Conservation (phyloP, 345 rosid species). For the Heritiera fomes region DNA sequence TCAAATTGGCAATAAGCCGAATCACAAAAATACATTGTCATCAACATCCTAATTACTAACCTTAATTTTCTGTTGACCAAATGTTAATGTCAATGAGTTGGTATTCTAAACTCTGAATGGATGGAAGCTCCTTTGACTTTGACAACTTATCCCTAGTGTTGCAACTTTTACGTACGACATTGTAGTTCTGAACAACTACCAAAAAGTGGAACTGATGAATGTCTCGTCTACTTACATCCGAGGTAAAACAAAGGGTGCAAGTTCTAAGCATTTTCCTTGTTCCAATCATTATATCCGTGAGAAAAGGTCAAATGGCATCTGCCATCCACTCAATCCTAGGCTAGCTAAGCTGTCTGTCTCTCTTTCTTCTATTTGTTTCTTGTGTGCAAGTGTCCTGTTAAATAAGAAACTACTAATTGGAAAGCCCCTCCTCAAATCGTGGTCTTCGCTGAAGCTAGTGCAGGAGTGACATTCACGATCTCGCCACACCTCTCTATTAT, state of each 20-base stretch:
- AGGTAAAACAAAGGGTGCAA: background rate
- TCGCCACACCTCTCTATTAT: constrained; percentile 22
- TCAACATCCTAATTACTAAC: background rate
- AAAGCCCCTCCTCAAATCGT: constrained; percentile 27
- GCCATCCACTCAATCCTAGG: constrained; percentile 4
- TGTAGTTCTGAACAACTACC: background rate
- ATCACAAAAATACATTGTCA: too few relatives aligned
- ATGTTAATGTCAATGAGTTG: too few relatives aligned
- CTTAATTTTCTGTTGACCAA: background rate
- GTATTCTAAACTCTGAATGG: background rate
- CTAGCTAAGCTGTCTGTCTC: background rate
- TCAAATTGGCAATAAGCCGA: background rate
- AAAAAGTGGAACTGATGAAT: background rate
- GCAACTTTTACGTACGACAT: background rate
- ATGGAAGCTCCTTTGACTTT: background rate
- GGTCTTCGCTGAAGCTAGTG: constrained; percentile 37
- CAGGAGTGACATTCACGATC: constrained; percentile 46
- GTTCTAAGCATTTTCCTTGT: too few relatives aligned
- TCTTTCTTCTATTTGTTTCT: background rate
- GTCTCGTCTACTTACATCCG: background rate
- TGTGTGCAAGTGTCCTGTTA: background rate
- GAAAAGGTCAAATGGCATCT: constrained; percentile 10
- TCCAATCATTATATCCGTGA: background rate
- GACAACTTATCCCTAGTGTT: constrained; percentile 1
- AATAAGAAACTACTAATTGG: constrained; percentile 1